phyloP scores from a whole-genome alignment of 2,329 filamentous ascomycete genomes.

The Cercospora brassicicola region DNA sequence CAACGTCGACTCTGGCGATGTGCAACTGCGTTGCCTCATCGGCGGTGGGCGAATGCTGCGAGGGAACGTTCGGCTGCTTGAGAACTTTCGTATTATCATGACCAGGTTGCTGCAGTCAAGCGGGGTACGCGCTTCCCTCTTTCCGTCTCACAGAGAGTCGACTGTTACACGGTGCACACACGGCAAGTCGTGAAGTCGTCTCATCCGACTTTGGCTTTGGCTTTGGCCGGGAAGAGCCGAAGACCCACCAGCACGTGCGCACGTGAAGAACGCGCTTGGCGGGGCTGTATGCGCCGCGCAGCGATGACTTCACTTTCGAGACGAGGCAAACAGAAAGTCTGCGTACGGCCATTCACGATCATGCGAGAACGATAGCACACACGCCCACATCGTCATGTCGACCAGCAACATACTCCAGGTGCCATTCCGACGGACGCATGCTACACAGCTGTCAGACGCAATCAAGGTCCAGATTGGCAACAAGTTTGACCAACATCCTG shows the following conservation, averaged over 20 bases:
- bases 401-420: constrained; percentile 67
- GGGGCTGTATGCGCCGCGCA: neutral
- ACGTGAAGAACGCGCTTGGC: neutral
- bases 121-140: too few species aligned
- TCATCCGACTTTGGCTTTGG: too few species aligned
- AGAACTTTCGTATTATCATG: too few species aligned
- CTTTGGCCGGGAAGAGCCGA: neutral
- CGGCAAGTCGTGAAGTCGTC: too few species aligned
- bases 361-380: constrained; percentile 3
- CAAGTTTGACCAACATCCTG: constrained; percentile 98
- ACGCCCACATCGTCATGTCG: constrained; percentile 27
- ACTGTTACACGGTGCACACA: too few species aligned
- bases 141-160: too few species aligned
- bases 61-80: too few species aligned
- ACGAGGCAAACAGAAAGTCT: neutral
- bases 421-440: constrained; percentile 82
- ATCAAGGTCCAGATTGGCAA: constrained; percentile 94
- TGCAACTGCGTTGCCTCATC: too few species aligned
- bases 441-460: constrained; percentile 73
- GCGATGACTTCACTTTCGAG: constrained; percentile 10
- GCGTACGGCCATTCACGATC: neutral
- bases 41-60: too few species aligned
- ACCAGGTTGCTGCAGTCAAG: too few species aligned
- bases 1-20: too few species aligned
- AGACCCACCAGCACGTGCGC: neutral